Percentiles rank a stretch among this genome's conserved stretches.
Conservation (phyloP, 768 basidiomycete species). For the Russula ochroleuca region DNA sequence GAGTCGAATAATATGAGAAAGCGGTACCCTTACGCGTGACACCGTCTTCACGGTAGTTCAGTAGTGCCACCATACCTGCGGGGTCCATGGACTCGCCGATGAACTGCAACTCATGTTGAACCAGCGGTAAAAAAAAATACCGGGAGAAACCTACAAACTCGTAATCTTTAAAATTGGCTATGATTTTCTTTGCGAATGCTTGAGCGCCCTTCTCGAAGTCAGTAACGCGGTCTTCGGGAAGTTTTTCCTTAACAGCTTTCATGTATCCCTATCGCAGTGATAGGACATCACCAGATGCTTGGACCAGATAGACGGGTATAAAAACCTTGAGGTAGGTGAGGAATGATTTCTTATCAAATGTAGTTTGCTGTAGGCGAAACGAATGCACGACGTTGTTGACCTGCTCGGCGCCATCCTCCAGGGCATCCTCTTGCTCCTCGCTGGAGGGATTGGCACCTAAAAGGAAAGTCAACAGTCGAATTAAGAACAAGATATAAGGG, state of each 20-base stretch:
- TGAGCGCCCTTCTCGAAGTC: slow-evolving; percentile 80
- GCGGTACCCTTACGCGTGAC: slow-evolving; percentile 59
- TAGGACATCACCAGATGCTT: slow-evolving; percentile 3
- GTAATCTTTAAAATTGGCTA: slow-evolving; percentile 87
- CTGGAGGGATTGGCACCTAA: slow-evolving; percentile 89
- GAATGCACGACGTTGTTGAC: slow-evolving; percentile 93
- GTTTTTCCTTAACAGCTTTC: slow-evolving; percentile 77
- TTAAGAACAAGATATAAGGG: slow-evolving; percentile 7
- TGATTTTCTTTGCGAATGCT: slow-evolving; percentile 80
- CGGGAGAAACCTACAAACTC: slow-evolving; percentile 67
- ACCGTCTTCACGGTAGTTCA: slow-evolving; percentile 92
- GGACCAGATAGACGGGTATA: slow-evolving; percentile 10
- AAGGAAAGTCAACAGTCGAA: not conserved
- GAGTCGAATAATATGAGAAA: not conserved
- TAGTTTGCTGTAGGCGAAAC: slow-evolving; percentile 78
- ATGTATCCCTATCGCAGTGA: slow-evolving; percentile 67
- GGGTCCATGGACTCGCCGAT: slow-evolving; percentile 70
- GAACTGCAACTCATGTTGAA: slow-evolving; percentile 43
- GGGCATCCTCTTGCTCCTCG: slow-evolving; percentile 76
- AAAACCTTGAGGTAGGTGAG: slow-evolving; percentile 75
- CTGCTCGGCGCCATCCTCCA: slow-evolving; percentile 69
- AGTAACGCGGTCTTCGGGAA: slow-evolving; percentile 56
- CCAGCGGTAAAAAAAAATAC: slow-evolving; percentile 8
- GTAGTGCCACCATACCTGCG: slow-evolving; percentile 91
- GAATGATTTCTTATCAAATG: slow-evolving; percentile 90